Evolutionary conservation across 164 flowering plant genomes (phyloP).

Genomic region (Echeveria elegans): DNA sequence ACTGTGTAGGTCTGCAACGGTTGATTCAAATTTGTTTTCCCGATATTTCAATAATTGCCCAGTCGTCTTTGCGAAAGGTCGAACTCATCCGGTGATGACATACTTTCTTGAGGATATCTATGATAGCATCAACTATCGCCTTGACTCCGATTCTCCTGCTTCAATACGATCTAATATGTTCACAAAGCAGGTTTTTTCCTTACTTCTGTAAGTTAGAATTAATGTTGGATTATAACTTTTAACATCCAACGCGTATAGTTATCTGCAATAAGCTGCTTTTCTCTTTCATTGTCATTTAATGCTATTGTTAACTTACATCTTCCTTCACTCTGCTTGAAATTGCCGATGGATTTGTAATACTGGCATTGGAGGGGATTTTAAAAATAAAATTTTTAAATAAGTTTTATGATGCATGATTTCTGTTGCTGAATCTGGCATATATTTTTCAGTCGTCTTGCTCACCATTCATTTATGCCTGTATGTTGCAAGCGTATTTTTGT

Average conservation of each 20-base stretch:
- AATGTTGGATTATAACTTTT: not conserved
- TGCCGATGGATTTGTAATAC: not conserved
- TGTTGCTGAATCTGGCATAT: not conserved
- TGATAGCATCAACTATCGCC: slow-evolving; percentile 54
- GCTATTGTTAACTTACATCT: not conserved
- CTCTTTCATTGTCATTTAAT: not conserved
- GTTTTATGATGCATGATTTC: not conserved
- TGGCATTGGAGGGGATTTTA: not conserved
- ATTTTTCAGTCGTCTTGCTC: not conserved
- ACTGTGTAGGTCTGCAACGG: slow-evolving; percentile 78
- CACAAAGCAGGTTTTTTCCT: slow-evolving; percentile 31
- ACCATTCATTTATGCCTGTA: not conserved
- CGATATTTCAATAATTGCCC: slow-evolving; percentile 80
- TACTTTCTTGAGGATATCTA: slow-evolving; percentile 82
- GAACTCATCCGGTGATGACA: slow-evolving; percentile 78
- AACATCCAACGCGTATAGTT: not conserved
- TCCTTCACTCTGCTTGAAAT: not conserved
- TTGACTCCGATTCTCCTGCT: slow-evolving; percentile 82
- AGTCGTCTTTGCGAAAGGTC: slow-evolving; percentile 70
- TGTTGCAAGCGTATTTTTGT: slow-evolving; percentile 8
- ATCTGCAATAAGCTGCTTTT: not conserved
- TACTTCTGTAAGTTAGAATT: not conserved
- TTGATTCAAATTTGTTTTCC: slow-evolving; percentile 70
- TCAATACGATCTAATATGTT: slow-evolving; percentile 30
- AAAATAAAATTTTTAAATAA: too few species aligned